Base-by-base conservation (phyloP, 2,329 filamentous ascomycete species). In the Pestalotiopsis sp. region DNA sequence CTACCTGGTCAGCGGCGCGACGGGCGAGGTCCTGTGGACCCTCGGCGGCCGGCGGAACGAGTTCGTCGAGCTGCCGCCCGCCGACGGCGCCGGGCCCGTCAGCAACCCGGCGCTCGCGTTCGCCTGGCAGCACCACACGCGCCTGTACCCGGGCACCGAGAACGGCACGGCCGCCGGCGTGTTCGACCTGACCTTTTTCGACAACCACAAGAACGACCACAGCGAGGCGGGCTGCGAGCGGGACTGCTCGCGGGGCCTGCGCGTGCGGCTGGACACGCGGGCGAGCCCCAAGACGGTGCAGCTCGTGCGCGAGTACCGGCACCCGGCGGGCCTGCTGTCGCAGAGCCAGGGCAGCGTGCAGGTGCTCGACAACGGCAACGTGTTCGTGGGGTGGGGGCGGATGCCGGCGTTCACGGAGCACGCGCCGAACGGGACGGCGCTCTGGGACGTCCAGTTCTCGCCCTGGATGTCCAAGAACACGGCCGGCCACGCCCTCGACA, bases 71-170 rank as follows among this genome's bases (percentile, higher is more conserved):
- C 20, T 64, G 45, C 38, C 62, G n/a, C 67, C 67, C 4, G 62
- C 56, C 13, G 41, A 59, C 7, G 66, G 68, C 45, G 64, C 36
- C 60, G 61, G 41, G 13, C 23, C 5, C 31, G 2, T 36, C n/a
- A 62, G 67, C 31, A 68, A 69, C 61, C 57, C 62, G n/a, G 67
- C 59, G 25, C 67, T 70, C 62, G 64, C 63, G 1, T 68, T 70
- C 39, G 64, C 68, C n/a, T 70, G 68, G 68, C 70, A 71, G 68
- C 70, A 71, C 68, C 68, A 71, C 49, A 66, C 70, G 45, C 70
- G 70, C 11, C 66, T 71, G 62, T 67, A 63, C 58, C n/a, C 11
- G 20, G 27, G 27, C 20, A n/a, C 23, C 3, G 31, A 39, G 13
- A 36, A 60, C 13, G 58, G 39, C 36, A 20, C 14, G 1, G 23